A percentile compares a stretch with the other conserved stretches of the same genome.
These are phyloP conservation scores for Candida boidinii DNA, from an alignment of 805 yeast species.

Conservation along the genomic window DNA sequence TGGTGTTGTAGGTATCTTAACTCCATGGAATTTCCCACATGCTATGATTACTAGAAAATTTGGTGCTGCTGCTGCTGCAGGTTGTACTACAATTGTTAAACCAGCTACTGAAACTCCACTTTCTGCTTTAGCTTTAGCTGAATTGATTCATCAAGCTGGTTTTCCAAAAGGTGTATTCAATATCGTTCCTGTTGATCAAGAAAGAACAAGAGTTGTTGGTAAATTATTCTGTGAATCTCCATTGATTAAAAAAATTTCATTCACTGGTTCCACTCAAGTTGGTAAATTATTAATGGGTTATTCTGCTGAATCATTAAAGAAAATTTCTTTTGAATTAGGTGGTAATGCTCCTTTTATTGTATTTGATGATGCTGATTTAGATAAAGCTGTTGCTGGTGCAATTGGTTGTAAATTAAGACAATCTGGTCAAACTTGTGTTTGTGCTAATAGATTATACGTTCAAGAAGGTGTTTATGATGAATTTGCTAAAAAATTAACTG, in stretches of 20 bases:
- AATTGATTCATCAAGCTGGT: constrained; percentile 57
- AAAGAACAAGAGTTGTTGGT: constrained; percentile 40
- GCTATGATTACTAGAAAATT: constrained; percentile 71
- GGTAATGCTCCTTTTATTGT: constrained; percentile 78
- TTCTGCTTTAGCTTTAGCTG: constrained; percentile 60
- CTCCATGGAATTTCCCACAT: constrained; percentile 82
- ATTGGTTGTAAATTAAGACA: constrained; percentile 64
- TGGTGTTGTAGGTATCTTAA: constrained; percentile 71
- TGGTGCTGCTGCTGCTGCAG: constrained; percentile 75
- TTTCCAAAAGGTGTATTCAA: constrained; percentile 64
- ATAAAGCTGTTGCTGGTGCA: constrained; percentile 58
- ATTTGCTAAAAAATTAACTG: constrained; percentile 42
- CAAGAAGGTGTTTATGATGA: constrained; percentile 59
- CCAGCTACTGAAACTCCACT: constrained; percentile 75
- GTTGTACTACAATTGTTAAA: constrained; percentile 69
- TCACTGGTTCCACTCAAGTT: constrained; percentile 72
- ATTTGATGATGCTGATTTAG: constrained; percentile 65
- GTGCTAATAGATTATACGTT: constrained; percentile 65
- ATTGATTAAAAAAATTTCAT: constrained; percentile 55
- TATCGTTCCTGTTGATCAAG: constrained; percentile 42
- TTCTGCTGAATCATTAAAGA: constrained; percentile 55
- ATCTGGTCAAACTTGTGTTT: constrained; percentile 76
- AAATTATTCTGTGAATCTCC: constrained; percentile 46
- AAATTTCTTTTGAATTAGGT: constrained; percentile 66
- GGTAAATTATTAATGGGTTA: constrained; percentile 62